These are phyloP conservation scores for Pseudogymnoascus sp. DNA, from an alignment of 2,329 filamentous ascomycete species.

Conservation along the genomic window DNA sequence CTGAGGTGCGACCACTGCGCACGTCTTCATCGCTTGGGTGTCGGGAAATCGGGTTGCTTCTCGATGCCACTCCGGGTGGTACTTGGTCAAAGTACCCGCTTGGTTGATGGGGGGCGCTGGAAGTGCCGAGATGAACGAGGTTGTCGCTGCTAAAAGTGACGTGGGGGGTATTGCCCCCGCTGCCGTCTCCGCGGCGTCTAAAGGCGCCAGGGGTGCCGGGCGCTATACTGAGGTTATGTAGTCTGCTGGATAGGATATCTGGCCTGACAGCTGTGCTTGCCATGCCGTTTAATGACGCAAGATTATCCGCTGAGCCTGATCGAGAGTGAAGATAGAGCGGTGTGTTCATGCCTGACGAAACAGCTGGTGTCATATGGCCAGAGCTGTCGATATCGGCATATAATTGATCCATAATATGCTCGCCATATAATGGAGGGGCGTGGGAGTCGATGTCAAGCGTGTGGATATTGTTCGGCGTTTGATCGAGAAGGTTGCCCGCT, in stretches of 20 bases:
- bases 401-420: conserved; percentile 81
- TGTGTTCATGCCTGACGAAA: conserved; percentile 65
- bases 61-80: conserved; percentile 17
- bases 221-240: conserved; percentile 62
- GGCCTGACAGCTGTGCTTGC: conserved; percentile 39
- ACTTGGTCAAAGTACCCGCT: conserved; percentile 20
- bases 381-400: conserved; percentile 79
- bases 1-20: conserved; percentile 34
- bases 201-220: conserved; percentile 32
- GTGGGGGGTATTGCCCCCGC: conserved; percentile 28
- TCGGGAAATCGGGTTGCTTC: conserved; percentile 35
- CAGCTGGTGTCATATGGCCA: conserved; percentile 71
- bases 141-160: conserved; percentile 19
- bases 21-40: conserved; percentile 39
- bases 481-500: conserved; percentile 67
- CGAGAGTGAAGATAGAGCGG: conserved; percentile 68
- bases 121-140: conserved; percentile 15
- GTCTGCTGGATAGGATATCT: conserved; percentile 52
- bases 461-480: conserved; percentile 44
- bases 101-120: conserved; percentile 22
- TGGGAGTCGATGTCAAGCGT: conserved; percentile 47
- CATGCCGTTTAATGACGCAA: conserved; percentile 50
- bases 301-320: conserved; percentile 72
- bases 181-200: conserved; percentile 22
- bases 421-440: conserved; percentile 87